Evolutionary conservation across 176 grass and related monocot species (phyloP), one percentile per base, ranked within the genome.

Genomic region (Rhipidocladum racemiflorum): DNA sequence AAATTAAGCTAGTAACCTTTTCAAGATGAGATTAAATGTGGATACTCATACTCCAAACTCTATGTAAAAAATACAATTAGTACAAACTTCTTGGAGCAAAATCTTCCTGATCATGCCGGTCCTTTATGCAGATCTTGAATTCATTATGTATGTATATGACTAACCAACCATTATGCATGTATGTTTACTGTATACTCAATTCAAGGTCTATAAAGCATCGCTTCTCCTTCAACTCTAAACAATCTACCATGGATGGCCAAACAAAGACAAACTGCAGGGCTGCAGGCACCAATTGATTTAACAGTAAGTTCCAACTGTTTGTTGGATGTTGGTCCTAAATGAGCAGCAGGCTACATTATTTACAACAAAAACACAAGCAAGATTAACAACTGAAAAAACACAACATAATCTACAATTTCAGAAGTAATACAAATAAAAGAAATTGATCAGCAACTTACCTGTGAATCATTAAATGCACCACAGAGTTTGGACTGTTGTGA

Each of bases 401-500:
- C 32, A 61, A 24, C 6, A 65, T 29, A 68, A 61, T 45, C 51
- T 59, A 50, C 9, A 68, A 30, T 5, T 51, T 54, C 11, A 78
- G 6, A 82, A 61, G 18, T 20, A 65, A 49, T 45, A 83, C n/a
- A 42, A 78, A 79, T 14, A 77, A 25, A 55, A 24, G 2, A 21
- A 78, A 79, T 56, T 53, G 8, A 44, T 61, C 39, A 48, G 8
- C 14, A 13, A 62, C 15, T 82, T 87, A 99, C 96, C 96, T 95
- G 89, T 82, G 72, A 93, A 90, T 99, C 96, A 87, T 85, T 81
- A 86, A 95, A 93, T 82, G 96, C 91, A 83, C 75, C 70, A 51
- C 60, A 63, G 48, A 99, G 91, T 64, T 82, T 87, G 5, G 85
- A 91, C 46, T 95, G 92, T 54, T 93, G 90, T 32, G 83, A 80